Evolutionary conservation across 2,329 filamentous ascomycete genomes (phyloP), one percentile per base, ranked within the genome.

Genomic region (Diaporthe sp.): DNA sequence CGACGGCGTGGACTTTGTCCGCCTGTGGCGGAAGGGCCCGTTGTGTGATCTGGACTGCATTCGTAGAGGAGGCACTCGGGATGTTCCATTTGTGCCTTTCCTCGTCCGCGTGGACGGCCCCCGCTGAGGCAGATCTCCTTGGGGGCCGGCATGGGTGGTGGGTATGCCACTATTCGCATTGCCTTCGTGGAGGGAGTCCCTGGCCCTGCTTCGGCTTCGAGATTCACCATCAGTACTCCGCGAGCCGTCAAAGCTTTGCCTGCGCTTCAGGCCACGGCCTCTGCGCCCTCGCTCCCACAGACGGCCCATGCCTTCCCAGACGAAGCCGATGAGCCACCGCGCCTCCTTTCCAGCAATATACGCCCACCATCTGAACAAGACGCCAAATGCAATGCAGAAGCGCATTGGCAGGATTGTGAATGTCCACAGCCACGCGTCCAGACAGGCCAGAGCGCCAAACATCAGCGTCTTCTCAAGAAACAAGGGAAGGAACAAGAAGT

Each of bases 381-480:
- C 92, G 28, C 91, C 91, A 0, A 96, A 80, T 1, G 97, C 96
- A 75, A 96, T 94, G 72, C 94, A 83, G 80, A 99, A 98, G 3
- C 97, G 91, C 76, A 99, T 89, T 0, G 97, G 97, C 0, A 99
- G 87, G 60, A 99, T 98, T 0, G 97, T 99, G 80, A 99, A 97
- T 0, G 95, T 97, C 85, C 98, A 97, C 1, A 99, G 90, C 95
- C 96, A 99, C 1, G 96, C 94, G 83, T 99, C 97, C 8, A 99
- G 88, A 84, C 97, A 99, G 9, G 96, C 96, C 47, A 98, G 85
- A 0, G 94, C 93, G 9, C 97, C 97, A 84, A 99, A 98, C 76
- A 92, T 92, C 8, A 99, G 89, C 0, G 96, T 93, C 61, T 93
- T 90, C 85, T 99, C 97, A 7, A 99, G 88, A 76, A 94, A 94